A percentile compares a stretch with the other conserved stretches of the same genome.
These are phyloP conservation scores for Exobasidium rhododendri DNA, from an alignment of 1,284 basidiomycete species.

Conservation along the genomic window DNA sequence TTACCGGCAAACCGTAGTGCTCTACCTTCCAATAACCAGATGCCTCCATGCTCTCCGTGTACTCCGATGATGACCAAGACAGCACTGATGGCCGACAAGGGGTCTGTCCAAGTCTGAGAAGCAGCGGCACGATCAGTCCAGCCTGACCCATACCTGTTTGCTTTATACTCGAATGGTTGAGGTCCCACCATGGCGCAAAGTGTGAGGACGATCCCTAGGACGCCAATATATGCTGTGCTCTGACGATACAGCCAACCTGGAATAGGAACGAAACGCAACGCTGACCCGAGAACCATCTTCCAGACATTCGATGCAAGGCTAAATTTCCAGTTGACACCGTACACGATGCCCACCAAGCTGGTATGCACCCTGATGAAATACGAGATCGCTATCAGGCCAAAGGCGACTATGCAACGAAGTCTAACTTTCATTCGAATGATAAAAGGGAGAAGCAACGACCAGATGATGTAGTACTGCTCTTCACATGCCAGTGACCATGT, in stretches of 20 bases:
- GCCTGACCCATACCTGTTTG: not conserved
- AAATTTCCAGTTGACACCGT: not conserved
- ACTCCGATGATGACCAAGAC: not conserved
- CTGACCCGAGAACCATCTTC: not conserved
- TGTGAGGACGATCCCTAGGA: not conserved
- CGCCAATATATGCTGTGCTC: not conserved
- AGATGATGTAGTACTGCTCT: conserved; percentile 33
- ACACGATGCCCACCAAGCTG: too few species aligned
- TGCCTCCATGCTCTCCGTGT: not conserved
- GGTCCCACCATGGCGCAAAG: not conserved
- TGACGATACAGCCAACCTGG: not conserved
- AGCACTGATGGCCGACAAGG: not conserved
- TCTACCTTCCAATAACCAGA: not conserved
- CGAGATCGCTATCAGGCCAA: not conserved
- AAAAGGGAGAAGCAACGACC: conserved; percentile 23
- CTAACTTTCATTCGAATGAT: not conserved
- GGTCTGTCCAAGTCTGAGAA: not conserved
- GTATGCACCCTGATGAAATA: not conserved
- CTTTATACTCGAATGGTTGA: not conserved
- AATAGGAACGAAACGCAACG: not conserved
- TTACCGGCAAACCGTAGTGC: not conserved
- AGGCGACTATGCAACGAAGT: not conserved
- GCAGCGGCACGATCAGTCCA: not conserved
- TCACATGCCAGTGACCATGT: conserved; percentile 29
- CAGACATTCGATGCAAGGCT: not conserved